phyloP scores from a whole-genome alignment of 768 basidiomycete species.

The Leccinum longicurvipes region DNA sequence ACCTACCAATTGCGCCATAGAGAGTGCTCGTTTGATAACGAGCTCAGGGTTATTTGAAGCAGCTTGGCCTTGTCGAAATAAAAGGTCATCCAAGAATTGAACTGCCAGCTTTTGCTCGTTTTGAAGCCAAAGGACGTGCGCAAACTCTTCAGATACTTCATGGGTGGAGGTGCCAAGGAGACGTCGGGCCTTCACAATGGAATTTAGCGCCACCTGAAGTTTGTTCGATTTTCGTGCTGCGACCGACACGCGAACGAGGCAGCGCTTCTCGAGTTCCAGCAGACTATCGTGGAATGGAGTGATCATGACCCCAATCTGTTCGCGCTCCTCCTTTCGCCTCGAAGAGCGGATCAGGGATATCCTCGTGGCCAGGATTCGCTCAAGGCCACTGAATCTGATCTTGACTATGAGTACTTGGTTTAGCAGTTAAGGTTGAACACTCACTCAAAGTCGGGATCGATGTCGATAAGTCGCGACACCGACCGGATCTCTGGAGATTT shows the following conservation, averaged over 20 bases:
- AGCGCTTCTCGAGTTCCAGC: slow-evolving; percentile 59
- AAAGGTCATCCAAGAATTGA: slow-evolving; percentile 53
- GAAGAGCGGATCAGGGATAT: slow-evolving; percentile 75
- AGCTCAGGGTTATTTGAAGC: slow-evolving; percentile 11
- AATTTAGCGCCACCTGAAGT: slow-evolving; percentile 82
- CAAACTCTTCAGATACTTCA: slow-evolving; percentile 76
- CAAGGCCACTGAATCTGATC: slow-evolving; percentile 68
- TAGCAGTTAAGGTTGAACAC: slow-evolving; percentile 26
- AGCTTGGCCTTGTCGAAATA: slow-evolving; percentile 14
- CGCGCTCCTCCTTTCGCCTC: slow-evolving; percentile 65
- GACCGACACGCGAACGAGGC: slow-evolving; percentile 66
- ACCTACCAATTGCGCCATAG: slow-evolving; percentile 66
- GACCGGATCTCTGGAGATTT: slow-evolving; percentile 33
- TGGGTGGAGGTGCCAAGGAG: slow-evolving; percentile 46
- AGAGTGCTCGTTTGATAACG: slow-evolving; percentile 36
- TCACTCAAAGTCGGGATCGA: slow-evolving; percentile 65
- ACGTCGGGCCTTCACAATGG: slow-evolving; percentile 70
- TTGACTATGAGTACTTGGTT: slow-evolving; percentile 9
- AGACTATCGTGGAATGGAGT: slow-evolving; percentile 52
- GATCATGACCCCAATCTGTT: slow-evolving; percentile 69
- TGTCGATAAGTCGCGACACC: slow-evolving; percentile 44
- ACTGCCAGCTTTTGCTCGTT: slow-evolving; percentile 84
- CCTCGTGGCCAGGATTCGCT: slow-evolving; percentile 77
- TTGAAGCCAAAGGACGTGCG: slow-evolving; percentile 86
- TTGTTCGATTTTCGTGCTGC: slow-evolving; percentile 68